phyloP scores from a whole-genome alignment of 306 rosid genomes.

The Inga laurina region DNA sequence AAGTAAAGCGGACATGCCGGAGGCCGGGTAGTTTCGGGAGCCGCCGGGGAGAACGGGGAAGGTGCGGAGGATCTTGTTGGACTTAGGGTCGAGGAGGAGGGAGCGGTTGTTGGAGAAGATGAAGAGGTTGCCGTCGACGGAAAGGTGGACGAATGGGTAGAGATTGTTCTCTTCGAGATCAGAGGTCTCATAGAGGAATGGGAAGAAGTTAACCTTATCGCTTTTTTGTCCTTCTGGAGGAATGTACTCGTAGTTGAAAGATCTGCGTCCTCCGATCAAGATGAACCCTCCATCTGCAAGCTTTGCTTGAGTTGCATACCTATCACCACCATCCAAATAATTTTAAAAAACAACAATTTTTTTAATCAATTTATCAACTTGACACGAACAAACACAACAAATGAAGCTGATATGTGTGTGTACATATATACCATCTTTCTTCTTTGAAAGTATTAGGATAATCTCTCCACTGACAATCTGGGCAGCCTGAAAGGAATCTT shows the following conservation, averaged over 20 bases:
- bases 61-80: constrained; percentile 48
- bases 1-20: constrained; percentile 74
- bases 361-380: not conserved
- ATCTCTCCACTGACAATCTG: constrained; percentile 60
- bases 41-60: constrained; percentile 62
- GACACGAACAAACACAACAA: not conserved
- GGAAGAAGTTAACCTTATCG: constrained; percentile 22
- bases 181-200: constrained; percentile 66
- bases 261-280: constrained; percentile 70
- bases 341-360: not conserved
- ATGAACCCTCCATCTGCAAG: constrained; percentile 58
- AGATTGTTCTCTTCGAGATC: constrained; percentile 91
- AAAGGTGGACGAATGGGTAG: constrained; percentile 73
- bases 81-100: constrained; percentile 52
- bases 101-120: constrained; percentile 84
- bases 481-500: constrained; percentile 50
- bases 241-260: constrained; percentile 66
- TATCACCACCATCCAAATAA: not conserved
- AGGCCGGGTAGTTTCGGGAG: constrained; percentile 85
- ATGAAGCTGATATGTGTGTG: not conserved
- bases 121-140: constrained; percentile 73
- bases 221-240: constrained; percentile 48
- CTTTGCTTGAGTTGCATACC: constrained; percentile 59
- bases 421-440: constrained; percentile 51
- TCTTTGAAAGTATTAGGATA: constrained; percentile 38